A percentile compares a stretch with the other conserved stretches of the same genome.
Conservation (phyloP, 1,284 basidiomycete species). For the Trichosporon sp. region DNA sequence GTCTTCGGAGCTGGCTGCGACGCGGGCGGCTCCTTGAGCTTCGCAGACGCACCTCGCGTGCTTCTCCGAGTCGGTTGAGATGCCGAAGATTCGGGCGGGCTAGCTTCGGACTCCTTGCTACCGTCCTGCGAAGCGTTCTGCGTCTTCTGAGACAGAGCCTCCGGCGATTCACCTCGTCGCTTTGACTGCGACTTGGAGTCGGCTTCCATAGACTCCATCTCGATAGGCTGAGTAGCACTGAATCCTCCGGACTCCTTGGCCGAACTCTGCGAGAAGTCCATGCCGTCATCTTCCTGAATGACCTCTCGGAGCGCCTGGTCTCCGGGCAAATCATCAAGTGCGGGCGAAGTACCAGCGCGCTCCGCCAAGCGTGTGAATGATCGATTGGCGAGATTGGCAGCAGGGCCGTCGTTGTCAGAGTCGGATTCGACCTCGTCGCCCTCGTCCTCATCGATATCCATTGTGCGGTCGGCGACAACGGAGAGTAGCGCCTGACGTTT, state of each 20-base stretch:
- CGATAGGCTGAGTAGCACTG: not conserved
- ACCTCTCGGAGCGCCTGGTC: constrained; percentile 18
- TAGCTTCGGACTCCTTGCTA: not conserved
- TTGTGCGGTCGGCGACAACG: not conserved
- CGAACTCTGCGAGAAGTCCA: not conserved
- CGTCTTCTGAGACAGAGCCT: not conserved
- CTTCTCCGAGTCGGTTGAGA: not conserved
- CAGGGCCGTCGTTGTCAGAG: constrained; percentile 1
- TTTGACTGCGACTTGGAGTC: not conserved
- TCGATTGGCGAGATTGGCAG: not conserved
- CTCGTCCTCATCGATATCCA: not conserved
- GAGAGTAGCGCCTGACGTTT: not conserved
- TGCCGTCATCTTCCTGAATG: constrained; percentile 14
- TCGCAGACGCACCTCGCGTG: not conserved
- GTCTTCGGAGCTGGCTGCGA: not conserved
- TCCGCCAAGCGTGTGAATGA: constrained; percentile 3
- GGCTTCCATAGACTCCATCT: not conserved
- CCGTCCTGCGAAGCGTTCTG: not conserved
- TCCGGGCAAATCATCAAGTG: constrained; percentile 5
- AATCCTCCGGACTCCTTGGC: not conserved
- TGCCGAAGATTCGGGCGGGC: not conserved
- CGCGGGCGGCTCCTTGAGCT: not conserved
- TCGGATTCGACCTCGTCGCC: not conserved
- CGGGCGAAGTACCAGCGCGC: constrained; percentile 2
- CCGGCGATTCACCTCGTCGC: constrained; percentile 3